Base-by-base conservation (phyloP, 805 yeast species). In the Priceomyces melissophilus region DNA sequence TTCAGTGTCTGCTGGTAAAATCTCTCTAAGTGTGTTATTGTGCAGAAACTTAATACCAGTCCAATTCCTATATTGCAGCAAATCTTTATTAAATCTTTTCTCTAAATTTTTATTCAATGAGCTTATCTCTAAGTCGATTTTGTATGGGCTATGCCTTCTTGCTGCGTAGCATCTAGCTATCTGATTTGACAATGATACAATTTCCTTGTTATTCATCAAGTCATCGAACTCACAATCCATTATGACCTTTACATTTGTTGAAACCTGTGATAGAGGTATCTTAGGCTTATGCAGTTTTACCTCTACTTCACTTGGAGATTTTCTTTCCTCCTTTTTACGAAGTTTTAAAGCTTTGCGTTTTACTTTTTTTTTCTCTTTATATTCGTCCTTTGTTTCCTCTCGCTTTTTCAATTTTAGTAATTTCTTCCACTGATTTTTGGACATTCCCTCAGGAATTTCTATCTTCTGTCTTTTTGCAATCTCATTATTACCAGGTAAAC, bases 171-270 rank as follows among this genome's bases (percentile, higher is more conserved):
- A 75, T 44, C 96, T 72, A 3, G 91, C 80, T 37, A 93, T 73
- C 63, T 91, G 99, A 38, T 81, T 76, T 5, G 88, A 77, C 55
- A 91, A 62, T 14, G 96, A 86, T 2, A 76, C 76, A 34, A 78
- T 69, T 45, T 78, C 82, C 49, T 82, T 82, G 13, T 81, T 86
- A 29, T 75, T 78, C 99, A 93, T 93, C 53, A 85, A 56, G 34
- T 86, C 93, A 55, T 93, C 98, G 60, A 91, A 91, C 11, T 76
- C 85, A 63, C 99, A 91, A 62, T 91, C 99, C 47, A 90, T 56
- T n/a, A 90, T 66, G 20, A 90, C 69, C 4, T 59, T 65, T 6
- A 80, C 72, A 0, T 75, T 79, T 2, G 80, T 69, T 10, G 62
- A 62, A 2, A 47, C 50, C 54, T 82, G 89, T 10, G 68, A 64